Evolutionary conservation across 768 basidiomycete genomes (phyloP).

Genomic region (Serendipita sp.): DNA sequence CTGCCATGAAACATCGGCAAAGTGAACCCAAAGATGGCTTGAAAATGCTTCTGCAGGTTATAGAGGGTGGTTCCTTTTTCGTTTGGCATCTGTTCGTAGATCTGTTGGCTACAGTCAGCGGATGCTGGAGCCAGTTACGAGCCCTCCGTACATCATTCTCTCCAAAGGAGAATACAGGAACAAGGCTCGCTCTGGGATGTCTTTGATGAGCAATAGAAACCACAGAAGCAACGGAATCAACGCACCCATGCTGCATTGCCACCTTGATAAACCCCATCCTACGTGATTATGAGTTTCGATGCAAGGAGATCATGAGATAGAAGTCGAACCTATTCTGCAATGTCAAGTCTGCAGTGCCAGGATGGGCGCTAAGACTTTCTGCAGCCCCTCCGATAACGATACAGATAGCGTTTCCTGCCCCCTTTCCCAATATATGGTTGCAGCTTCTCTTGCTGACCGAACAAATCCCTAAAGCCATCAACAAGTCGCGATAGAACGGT

Average conservation of each 20-base stretch:
- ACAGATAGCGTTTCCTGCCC: slow-evolving; percentile 58
- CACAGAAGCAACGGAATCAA: not conserved
- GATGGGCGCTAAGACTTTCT: slow-evolving; percentile 84
- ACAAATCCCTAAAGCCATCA: slow-evolving; percentile 76
- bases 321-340: slow-evolving; percentile 46
- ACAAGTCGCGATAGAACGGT: slow-evolving; percentile 85
- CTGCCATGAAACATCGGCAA: slow-evolving; percentile 95
- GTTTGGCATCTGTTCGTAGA: slow-evolving; percentile 94
- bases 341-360: slow-evolving; percentile 90
- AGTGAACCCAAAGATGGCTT: slow-evolving; percentile 87
- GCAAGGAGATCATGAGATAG: not conserved
- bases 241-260: slow-evolving; percentile 76
- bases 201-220: slow-evolving; percentile 4
- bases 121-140: not conserved
- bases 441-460: slow-evolving; percentile 87
- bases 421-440: slow-evolving; percentile 60
- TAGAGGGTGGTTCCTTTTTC: slow-evolving; percentile 82
- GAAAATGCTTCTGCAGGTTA: slow-evolving; percentile 78
- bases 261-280: slow-evolving; percentile 92
- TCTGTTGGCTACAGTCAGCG: slow-evolving; percentile 33
- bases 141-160: slow-evolving; percentile 75
- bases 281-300: not conserved
- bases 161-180: slow-evolving; percentile 96
- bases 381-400: slow-evolving; percentile 96
- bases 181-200: slow-evolving; percentile 64